Evolutionary conservation across 2,329 filamentous ascomycete species (phyloP), one percentile per base, ranked within the genome.

Genomic region (Leptographium galeiforme): DNA sequence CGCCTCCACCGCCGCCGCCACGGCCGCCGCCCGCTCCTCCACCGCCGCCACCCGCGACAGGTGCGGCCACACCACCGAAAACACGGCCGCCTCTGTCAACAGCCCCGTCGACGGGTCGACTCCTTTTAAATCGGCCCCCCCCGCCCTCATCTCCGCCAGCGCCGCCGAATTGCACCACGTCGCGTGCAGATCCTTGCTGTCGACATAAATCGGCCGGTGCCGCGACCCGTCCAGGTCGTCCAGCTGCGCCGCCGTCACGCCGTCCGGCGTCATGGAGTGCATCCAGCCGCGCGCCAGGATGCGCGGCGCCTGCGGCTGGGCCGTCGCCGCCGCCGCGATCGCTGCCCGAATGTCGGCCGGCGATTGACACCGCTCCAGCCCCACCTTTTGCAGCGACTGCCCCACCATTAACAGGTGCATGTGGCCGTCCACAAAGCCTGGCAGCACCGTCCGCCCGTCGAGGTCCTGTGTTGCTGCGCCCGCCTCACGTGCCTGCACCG

Each of bases 351-450:
- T 79, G 49, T 78, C 76, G 7, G 64, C 61, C 0, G 79, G 64
- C 51, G 67, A 65, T 49, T 68, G 67, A 63, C 76, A 78, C 13
- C 59, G 53, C 44, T 71, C 68, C 3, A 81, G 65, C 41, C 70
- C 66, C 36, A 74, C 66, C 62, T 78, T 79, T 57, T 70, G 68
- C 13, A 79, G 69, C 0, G 76, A 72, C 59, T 77, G 73, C 2
- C 77, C 77, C 32, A 79, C 70, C 48, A 77, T 69, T 44, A 79
- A 67, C 13, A 80, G 67, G 62, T 81, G 77, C 67, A 78, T 75
- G 60, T 81, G 77, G 0, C 74, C 76, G 58, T 81, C 77, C 50
- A 80, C 70, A 60, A 79, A 79, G 7, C 75, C 74, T 0, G 77
- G 76, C 2, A 80, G 63, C 8, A 79, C 66, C 10, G 70, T 68